These are phyloP conservation scores for Cladobotryum protrusum DNA, from an alignment of 2,329 filamentous ascomycete species.

Conservation along the genomic window DNA sequence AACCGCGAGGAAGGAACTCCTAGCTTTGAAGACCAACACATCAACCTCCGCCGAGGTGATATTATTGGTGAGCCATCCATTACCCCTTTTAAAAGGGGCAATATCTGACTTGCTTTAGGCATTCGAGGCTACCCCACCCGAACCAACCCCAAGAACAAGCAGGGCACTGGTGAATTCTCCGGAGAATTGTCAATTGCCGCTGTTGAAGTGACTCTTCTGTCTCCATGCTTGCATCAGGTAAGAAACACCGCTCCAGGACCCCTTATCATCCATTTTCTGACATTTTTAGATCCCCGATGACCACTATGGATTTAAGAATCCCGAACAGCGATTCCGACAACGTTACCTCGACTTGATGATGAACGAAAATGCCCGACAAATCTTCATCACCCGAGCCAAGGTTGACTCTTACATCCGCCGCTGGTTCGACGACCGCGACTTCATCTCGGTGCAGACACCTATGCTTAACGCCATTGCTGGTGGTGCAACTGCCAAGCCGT, in stretches of 20 bases:
- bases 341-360: slow-evolving; percentile 95
- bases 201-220: slow-evolving; percentile 74
- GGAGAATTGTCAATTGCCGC: slow-evolving; percentile 95
- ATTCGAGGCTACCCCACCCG: slow-evolving; percentile 36
- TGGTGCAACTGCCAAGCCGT: slow-evolving; percentile 88
- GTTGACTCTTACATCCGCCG: slow-evolving; percentile 83
- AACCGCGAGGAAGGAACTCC: slow-evolving; percentile 59
- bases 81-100: neutral
- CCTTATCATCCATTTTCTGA: neutral
- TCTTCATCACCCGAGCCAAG: slow-evolving; percentile 79
- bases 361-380: slow-evolving; percentile 79
- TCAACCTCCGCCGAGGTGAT: slow-evolving; percentile 83
- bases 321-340: slow-evolving; percentile 88
- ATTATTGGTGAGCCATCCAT: slow-evolving; percentile 58
- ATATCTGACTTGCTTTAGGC: slow-evolving; percentile 10
- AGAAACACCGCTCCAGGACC: slow-evolving; percentile 21
- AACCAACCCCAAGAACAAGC: slow-evolving; percentile 86
- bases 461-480: slow-evolving; percentile 97
- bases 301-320: slow-evolving; percentile 91
- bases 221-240: slow-evolving; percentile 72
- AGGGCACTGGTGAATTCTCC: slow-evolving; percentile 55
- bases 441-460: slow-evolving; percentile 91
- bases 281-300: slow-evolving; percentile 58
- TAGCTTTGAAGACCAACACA: slow-evolving; percentile 81
- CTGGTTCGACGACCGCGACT: slow-evolving; percentile 83